phyloP scores from a whole-genome alignment of 2,329 filamentous ascomycete genomes.

The Rhynchosporium graminicola region DNA sequence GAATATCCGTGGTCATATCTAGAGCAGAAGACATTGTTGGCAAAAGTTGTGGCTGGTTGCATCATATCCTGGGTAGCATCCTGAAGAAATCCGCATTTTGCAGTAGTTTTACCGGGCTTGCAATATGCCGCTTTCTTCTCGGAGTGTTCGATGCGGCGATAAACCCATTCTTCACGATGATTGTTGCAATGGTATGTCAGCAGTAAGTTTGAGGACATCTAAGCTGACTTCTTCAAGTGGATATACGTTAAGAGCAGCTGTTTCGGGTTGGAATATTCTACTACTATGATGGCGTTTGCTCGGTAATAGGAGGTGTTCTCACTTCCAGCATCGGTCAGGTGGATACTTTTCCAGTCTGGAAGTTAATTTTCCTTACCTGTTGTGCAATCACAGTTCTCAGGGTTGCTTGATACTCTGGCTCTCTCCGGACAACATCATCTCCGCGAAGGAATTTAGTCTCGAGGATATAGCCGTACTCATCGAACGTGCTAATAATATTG shows the following conservation, averaged over 20 bases:
- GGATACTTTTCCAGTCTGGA: conserved; percentile 43
- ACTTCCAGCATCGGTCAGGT: conserved; percentile 49
- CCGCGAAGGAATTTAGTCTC: conserved; percentile 45
- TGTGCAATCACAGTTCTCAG: conserved; percentile 47
- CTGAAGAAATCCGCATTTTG: conserved; percentile 62
- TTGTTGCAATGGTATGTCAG: conserved; percentile 54
- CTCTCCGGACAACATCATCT: conserved; percentile 48
- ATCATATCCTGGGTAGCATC: conserved; percentile 58
- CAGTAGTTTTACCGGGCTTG: conserved; percentile 57
- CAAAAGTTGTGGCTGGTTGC: conserved; percentile 60
- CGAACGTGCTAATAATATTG: conserved; percentile 43
- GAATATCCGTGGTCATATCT: conserved; percentile 26
- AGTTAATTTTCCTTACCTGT: conserved; percentile 48
- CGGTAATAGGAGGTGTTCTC: conserved; percentile 58
- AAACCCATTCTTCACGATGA: conserved; percentile 65
- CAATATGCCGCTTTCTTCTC: conserved; percentile 65
- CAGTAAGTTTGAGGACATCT: not conserved
- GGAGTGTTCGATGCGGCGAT: conserved; percentile 60
- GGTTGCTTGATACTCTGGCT: conserved; percentile 44
- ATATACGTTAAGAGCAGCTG: conserved; percentile 67
- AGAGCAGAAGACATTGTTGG: conserved; percentile 47
- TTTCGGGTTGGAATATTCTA: conserved; percentile 62
- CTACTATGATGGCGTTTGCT: conserved; percentile 61
- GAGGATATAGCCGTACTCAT: conserved; percentile 49
- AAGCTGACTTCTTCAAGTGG: not conserved